phyloP scores from a whole-genome alignment of 495 filamentous ascomycete species.

The Jackrogersella minutella region DNA sequence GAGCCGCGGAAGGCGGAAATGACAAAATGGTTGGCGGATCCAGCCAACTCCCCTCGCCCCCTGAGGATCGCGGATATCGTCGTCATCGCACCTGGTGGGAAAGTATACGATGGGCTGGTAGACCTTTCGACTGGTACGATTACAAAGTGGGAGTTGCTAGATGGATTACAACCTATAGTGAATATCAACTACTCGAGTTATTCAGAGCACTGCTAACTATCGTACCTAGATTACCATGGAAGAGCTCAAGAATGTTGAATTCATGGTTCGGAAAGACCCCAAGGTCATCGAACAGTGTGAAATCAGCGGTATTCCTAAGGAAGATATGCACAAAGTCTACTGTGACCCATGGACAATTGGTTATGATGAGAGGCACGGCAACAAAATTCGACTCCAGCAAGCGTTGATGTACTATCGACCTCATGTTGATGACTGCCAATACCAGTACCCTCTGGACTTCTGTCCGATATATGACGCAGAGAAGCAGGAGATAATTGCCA shows the following conservation, averaged over 20 bases:
- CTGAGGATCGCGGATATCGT: constrained; percentile 82
- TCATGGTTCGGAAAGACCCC: constrained; percentile 77
- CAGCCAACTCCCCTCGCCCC: constrained; percentile 68
- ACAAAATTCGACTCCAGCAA: constrained; percentile 81
- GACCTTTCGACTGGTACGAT: constrained; percentile 77
- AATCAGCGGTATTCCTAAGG: constrained; percentile 81
- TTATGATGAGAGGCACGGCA: constrained; percentile 91
- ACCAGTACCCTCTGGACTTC: constrained; percentile 92
- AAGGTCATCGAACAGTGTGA: constrained; percentile 93
- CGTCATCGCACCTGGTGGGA: constrained; percentile 79
- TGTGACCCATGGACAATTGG: constrained; percentile 95
- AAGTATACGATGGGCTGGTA: constrained; percentile 86
- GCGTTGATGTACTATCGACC: constrained; percentile 97
- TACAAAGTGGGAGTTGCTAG: constrained; percentile 75
- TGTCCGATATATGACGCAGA: constrained; percentile 91
- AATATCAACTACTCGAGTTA: constrained; percentile 26
- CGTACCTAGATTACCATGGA: constrained; percentile 84
- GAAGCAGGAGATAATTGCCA: constrained; percentile 83
- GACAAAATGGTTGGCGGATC: constrained; percentile 78
- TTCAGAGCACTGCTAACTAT: constrained; percentile 24
- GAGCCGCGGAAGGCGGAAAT: constrained; percentile 91
- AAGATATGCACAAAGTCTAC: constrained; percentile 93
- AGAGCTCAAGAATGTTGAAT: constrained; percentile 88
- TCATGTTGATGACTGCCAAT: constrained; percentile 85
- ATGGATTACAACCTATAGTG: constrained; percentile 85